phyloP scores from a whole-genome alignment of 495 filamentous ascomycete species.

The Lophiostoma macrostomum region DNA sequence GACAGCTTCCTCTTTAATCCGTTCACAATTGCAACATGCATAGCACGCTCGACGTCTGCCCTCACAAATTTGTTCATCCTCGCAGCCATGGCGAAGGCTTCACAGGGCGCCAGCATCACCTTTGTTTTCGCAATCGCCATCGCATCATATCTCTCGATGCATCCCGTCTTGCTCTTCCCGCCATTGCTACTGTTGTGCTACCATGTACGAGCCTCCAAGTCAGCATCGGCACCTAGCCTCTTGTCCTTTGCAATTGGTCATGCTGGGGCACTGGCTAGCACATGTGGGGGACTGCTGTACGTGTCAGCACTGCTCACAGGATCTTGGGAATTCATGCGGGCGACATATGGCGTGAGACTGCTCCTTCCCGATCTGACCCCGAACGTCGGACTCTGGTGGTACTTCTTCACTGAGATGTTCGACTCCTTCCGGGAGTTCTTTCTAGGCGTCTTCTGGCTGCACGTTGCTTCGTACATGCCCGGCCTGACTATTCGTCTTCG shows the following conservation, averaged over 20 bases:
- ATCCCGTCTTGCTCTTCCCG: slow-evolving; percentile 80
- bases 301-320: slow-evolving; percentile 74
- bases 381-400: slow-evolving; percentile 98
- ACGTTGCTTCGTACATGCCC: slow-evolving; percentile 81
- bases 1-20: slow-evolving; percentile 87
- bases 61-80: slow-evolving; percentile 89
- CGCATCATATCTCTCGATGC: slow-evolving; percentile 86
- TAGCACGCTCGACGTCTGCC: slow-evolving; percentile 86
- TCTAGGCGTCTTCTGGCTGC: slow-evolving; percentile 95
- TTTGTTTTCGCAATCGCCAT: slow-evolving; percentile 84
- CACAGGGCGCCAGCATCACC: slow-evolving; percentile 66
- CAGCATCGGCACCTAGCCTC: slow-evolving; percentile 12
- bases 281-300: slow-evolving; percentile 55
- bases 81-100: slow-evolving; percentile 76
- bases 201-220: slow-evolving; percentile 46
- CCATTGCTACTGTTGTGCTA: slow-evolving; percentile 80
- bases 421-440: slow-evolving; percentile 97
- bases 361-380: slow-evolving; percentile 90
- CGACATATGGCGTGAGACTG: slow-evolving; percentile 89
- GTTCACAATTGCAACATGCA: slow-evolving; percentile 87
- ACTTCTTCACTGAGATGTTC: slow-evolving; percentile 99
- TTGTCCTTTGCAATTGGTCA: slow-evolving; percentile 54
- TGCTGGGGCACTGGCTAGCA: slow-evolving; percentile 40
- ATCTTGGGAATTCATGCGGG: slow-evolving; percentile 75
- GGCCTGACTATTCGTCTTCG: slow-evolving; percentile 73